Base-by-base conservation (phyloP, 2,329 filamentous ascomycete genomes). In the Monosporascus sp. region DNA sequence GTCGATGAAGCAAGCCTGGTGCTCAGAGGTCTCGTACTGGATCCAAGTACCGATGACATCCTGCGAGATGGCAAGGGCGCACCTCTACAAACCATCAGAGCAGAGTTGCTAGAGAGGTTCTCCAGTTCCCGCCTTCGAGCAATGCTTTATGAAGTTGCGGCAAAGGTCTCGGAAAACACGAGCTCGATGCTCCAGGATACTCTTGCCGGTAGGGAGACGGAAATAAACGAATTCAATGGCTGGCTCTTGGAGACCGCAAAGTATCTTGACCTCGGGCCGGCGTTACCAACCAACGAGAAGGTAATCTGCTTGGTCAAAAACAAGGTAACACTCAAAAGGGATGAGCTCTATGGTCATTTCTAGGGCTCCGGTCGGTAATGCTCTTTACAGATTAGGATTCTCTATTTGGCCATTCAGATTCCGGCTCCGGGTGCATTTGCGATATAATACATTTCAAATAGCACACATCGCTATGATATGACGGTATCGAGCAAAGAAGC, bases 1-100 rank as follows among this genome's bases (percentile, higher is more conserved):
- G 74, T 96, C 6, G 72, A 76, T n/a, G 91, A 97, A 65, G 85
- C 89, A 5, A 87, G 84, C 49, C 74, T 79, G 24, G 85, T 95
- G n/a, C 81, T 96, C 37, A 82, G 80, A 53, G 78, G 78, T 11
- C 75, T 95, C 8, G 82, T 89, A 1, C 78, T 82, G 55, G 74
- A 91, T 31, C 76, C 83, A 45, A 71, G 68, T 55, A 74, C 62
- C 43, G 63, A 66, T 17, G 64, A 64, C 7, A 72, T 81, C 31
- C 63, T 81, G 9, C 27, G 49, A 11, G 52, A 50, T 35, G 50
- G 52, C 11, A 37, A 26, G 45, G 47, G 26, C 9, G 41, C 3
- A 11, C 19, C 45, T 9, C 50, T 60, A 19, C 75, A 77, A 7
- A 72, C 83, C 2, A 79, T 81, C 3, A 58, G 55, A 9, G 53